Evolutionary conservation across 1,284 basidiomycete species (phyloP).

Genomic region (Malassezia japonica): DNA sequence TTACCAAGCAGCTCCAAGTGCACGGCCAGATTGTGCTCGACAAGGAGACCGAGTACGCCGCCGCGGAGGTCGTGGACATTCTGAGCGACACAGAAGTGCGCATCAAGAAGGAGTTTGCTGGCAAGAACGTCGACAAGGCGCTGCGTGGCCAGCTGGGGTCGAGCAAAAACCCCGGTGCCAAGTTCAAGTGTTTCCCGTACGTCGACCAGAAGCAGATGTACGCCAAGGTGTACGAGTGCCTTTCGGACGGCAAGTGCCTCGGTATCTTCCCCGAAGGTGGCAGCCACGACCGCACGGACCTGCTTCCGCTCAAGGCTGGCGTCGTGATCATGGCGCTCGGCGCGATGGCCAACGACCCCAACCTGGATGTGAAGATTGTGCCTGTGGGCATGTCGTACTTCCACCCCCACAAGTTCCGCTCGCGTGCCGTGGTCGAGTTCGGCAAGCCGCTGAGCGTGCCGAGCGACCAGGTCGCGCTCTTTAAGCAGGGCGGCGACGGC

Average conservation of each 20-base stretch:
- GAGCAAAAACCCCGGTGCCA: slow-evolving; percentile 21
- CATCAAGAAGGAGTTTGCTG: slow-evolving; percentile 74
- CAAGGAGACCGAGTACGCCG: slow-evolving; percentile 65
- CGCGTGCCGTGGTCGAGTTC: slow-evolving; percentile 76
- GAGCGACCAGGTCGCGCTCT: slow-evolving; percentile 71
- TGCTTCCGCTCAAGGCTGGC: slow-evolving; percentile 46
- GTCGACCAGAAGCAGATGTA: slow-evolving; percentile 94
- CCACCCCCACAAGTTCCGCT: slow-evolving; percentile 49
- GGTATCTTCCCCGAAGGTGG: slow-evolving; percentile 48
- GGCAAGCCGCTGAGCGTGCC: slow-evolving; percentile 84
- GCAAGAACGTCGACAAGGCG: slow-evolving; percentile 41
- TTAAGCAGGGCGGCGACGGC: slow-evolving; percentile 74
- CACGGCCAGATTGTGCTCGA: slow-evolving; percentile 81
- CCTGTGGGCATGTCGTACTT: slow-evolving; percentile 48
- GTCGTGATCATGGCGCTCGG: slow-evolving; percentile 49
- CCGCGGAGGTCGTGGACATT: slow-evolving; percentile 78
- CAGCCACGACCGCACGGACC: slow-evolving; percentile 47
- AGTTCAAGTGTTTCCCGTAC: slow-evolving; percentile 42
- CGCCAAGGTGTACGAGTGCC: slow-evolving; percentile 75
- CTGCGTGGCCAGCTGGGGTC: slow-evolving; percentile 17
- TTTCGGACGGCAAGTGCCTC: slow-evolving; percentile 73
- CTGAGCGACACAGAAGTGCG: slow-evolving; percentile 70
- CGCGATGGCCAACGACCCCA: slow-evolving; percentile 46
- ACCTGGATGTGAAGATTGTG: slow-evolving; percentile 44
- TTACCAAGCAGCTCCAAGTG: slow-evolving; percentile 65